Percentiles rank a stretch among this genome's conserved stretches.
Conservation (phyloP, 2,329 filamentous ascomycete species). For the Xylariaceae sp. region DNA sequence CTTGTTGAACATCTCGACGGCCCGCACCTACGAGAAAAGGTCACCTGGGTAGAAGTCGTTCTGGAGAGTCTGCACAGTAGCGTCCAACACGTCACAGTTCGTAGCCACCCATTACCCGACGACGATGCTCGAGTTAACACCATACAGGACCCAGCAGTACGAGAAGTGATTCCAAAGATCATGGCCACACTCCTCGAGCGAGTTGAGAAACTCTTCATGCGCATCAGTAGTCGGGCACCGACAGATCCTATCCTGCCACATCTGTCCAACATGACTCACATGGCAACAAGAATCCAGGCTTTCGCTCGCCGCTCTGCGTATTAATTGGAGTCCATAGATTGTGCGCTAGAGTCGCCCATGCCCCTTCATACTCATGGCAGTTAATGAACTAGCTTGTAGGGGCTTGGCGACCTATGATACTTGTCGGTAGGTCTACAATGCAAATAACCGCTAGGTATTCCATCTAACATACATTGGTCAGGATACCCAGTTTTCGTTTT, state of each 20-base stretch:
- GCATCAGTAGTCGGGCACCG: constrained; percentile 44
- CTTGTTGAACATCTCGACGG: constrained; percentile 55
- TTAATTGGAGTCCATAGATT: constrained; percentile 9
- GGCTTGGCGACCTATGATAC: not conserved
- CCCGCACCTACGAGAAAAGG: constrained; percentile 48
- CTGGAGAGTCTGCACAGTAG: constrained; percentile 49
- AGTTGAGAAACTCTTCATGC: constrained; percentile 49
- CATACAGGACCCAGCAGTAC: constrained; percentile 48
- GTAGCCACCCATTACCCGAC: constrained; percentile 28
- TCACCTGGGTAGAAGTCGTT: constrained; percentile 57
- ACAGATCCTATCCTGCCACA: constrained; percentile 45
- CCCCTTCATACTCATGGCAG: not conserved
- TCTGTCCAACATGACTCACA: constrained; percentile 40
- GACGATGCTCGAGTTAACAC: constrained; percentile 28
- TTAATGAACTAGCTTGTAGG: not conserved
- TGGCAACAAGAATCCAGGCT: constrained; percentile 27
- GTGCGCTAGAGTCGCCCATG: not conserved
- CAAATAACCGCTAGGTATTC: not conserved
- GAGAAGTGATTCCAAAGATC: constrained; percentile 52
- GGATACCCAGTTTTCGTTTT: constrained; percentile 10
- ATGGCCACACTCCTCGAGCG: constrained; percentile 49
- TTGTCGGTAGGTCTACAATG: constrained; percentile 7
- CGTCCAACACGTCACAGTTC: constrained; percentile 44
- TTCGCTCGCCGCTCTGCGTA: constrained; percentile 24
- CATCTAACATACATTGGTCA: not conserved